Percentiles rank a stretch among this genome's conserved stretches.
phyloP scores from a whole-genome alignment of 164 flowering plant species.

The Stephania cephalantha region DNA sequence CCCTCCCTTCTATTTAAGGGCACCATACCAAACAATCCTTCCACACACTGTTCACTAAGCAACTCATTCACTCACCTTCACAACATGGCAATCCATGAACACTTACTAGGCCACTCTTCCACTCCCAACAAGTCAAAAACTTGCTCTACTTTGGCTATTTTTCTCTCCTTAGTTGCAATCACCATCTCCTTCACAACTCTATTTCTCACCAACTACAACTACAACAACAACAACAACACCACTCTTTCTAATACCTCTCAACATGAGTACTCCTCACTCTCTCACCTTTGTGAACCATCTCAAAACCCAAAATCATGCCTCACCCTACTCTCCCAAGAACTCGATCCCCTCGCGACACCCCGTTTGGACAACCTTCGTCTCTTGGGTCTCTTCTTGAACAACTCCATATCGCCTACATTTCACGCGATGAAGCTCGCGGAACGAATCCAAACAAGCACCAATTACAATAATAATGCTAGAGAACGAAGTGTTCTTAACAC shows the following conservation, averaged over 20 bases:
- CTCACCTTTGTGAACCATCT: constrained; percentile 24
- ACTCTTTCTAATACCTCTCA: no score
- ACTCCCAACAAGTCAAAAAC: neutral
- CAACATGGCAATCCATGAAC: neutral
- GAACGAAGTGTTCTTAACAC: constrained; percentile 27
- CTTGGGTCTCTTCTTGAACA: constrained; percentile 21
- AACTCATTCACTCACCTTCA: neutral
- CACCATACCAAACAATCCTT: no score
- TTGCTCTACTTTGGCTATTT: constrained; percentile 2
- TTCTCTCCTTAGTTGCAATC: constrained; percentile 25
- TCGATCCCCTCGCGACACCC: neutral
- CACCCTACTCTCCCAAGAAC: constrained; percentile 18
- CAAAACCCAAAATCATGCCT: constrained; percentile 24
- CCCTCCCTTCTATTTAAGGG: no score
- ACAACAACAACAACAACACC: neutral
- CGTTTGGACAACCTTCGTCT: neutral
- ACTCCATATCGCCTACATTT: constrained; percentile 15
- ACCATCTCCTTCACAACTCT: constrained; percentile 15
- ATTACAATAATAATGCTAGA: constrained; percentile 16
- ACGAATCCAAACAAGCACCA: constrained; percentile 3
- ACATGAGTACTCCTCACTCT: neutral
- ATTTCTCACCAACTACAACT: neutral
- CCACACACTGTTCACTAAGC: no score
- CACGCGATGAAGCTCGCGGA: constrained; percentile 12
- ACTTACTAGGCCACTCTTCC: neutral